These are phyloP conservation scores for Rhynchosporium secalis DNA, from an alignment of 2,329 filamentous ascomycete species.

Conservation along the genomic window DNA sequence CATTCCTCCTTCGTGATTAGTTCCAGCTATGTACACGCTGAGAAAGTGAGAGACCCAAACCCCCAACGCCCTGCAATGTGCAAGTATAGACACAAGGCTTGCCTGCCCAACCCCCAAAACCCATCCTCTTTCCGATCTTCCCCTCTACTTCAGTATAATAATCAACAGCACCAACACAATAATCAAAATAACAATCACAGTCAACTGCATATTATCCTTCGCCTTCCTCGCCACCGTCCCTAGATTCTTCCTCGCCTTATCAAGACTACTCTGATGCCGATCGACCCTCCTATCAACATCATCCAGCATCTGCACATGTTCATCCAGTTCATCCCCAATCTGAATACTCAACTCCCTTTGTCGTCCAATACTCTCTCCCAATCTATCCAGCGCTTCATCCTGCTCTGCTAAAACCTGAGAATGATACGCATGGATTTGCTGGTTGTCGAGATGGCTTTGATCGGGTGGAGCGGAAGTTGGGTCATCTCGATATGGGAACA, in stretches of 20 bases:
- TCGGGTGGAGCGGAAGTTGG: constrained; percentile 45
- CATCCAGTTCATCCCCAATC: constrained; percentile 94
- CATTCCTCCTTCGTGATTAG: background rate
- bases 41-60: constrained; percentile 4
- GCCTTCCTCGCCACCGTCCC: constrained; percentile 72
- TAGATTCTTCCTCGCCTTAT: constrained; percentile 71
- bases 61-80: constrained; percentile 25
- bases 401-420: constrained; percentile 79
- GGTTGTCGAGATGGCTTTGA: constrained; percentile 63
- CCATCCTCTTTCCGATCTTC: background rate
- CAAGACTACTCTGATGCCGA: constrained; percentile 73
- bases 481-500: constrained; percentile 73
- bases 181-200: constrained; percentile 69
- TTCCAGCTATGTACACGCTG: constrained; percentile 14
- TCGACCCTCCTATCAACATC: constrained; percentile 84
- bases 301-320: constrained; percentile 84
- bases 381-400: constrained; percentile 85
- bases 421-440: constrained; percentile 87
- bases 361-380: constrained; percentile 83
- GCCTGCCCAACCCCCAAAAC: background rate
- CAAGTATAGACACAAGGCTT: constrained; percentile 4
- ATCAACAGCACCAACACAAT: constrained; percentile 67
- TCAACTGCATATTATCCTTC: constrained; percentile 80
- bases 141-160: constrained; percentile 59
- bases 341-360: constrained; percentile 93